Base-by-base conservation (phyloP, 768 basidiomycete species). In the Leccinum boreale region DNA sequence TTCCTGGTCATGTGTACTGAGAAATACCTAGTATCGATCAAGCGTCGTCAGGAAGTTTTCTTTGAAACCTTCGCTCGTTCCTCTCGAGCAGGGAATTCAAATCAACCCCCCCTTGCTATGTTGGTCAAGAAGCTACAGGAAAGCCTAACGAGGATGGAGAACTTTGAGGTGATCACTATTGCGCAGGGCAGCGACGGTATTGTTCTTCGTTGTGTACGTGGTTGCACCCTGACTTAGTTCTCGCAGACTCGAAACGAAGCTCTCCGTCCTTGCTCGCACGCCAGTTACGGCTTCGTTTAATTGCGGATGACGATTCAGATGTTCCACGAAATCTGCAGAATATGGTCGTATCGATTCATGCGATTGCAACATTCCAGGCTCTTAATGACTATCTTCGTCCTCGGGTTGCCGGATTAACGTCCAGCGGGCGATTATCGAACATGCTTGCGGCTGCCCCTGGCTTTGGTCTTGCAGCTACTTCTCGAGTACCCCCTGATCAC, bases 81-180 rank as follows among this genome's bases (percentile, higher is more conserved):
- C 61, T 70, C 76, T 26, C 84, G 79, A 62, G 73, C 70, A 8
- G 58, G 80, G 53, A 74, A 58, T 36, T 69, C 71, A 52, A 75
- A 66, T 23, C 86, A 82, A 70, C 85, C 80, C 8, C 85, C 84
- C 0, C 85, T 97, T 44, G 73, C 85, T 2, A 80, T 88, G 10
- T 82, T 99, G 33, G 93, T 98, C 53, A 98, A 96, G 80, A 94
- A 96, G 63, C 73, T 99, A 33, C 97, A 98, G 71, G 97, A 99
- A 74, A 92, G 90, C 69, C 74, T 99, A 23, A 97, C 97, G 11
- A 79, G 94, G 63, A 90, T 98, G 85, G 97, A 99, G 69, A 86
- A 87, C 14, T 98, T 97, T 61, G 94, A 98, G 42, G 97, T 99
- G 8, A 84, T 90, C 47, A 94, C 94, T 0, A 90, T 95, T 2